Percentiles rank a stretch among this genome's conserved stretches.
phyloP scores from a whole-genome alignment of 2,329 filamentous ascomycete genomes.

The Gremmenia infestans region DNA sequence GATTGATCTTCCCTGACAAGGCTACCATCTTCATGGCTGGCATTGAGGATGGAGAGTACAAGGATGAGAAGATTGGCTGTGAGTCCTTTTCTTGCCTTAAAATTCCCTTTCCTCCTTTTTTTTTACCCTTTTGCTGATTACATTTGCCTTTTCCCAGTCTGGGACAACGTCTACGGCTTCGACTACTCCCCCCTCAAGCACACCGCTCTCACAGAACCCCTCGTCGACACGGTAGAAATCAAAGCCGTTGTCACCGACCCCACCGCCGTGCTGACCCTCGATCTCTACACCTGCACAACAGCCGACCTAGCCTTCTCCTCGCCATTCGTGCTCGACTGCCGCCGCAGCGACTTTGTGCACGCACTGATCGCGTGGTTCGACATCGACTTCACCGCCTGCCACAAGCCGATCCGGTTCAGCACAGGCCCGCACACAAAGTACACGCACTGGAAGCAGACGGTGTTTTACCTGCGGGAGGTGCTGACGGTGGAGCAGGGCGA shows the following conservation, averaged over 20 bases:
- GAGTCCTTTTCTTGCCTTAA: constrained; percentile 36
- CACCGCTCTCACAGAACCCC: constrained; percentile 88
- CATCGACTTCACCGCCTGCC: constrained; percentile 96
- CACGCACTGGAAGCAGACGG: constrained; percentile 99
- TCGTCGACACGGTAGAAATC: constrained; percentile 96
- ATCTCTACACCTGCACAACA: constrained; percentile 84
- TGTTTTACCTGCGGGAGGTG: constrained; percentile 94
- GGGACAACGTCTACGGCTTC: constrained; percentile 99
- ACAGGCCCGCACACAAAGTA: constrained; percentile 98
- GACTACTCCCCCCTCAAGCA: constrained; percentile 92
- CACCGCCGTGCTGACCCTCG: constrained; percentile 75
- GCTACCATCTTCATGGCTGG: constrained; percentile 94
- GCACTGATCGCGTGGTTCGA: constrained; percentile 98
- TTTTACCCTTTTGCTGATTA: not conserved
- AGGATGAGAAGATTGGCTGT: constrained; percentile 99
- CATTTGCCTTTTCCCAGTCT: constrained; percentile 58
- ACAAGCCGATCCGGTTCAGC: constrained; percentile 95
- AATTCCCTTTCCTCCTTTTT: not conserved
- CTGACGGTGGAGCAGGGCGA: constrained; percentile 88
- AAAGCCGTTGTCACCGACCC: constrained; percentile 97
- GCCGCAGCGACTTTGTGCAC: constrained; percentile 92
- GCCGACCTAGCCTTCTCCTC: constrained; percentile 79
- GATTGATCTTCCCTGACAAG: constrained; percentile 98
- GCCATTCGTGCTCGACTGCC: constrained; percentile 69
- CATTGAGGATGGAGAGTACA: constrained; percentile 99